These are phyloP conservation scores for Aspergillus ochraceus DNA, from an alignment of 2,329 filamentous ascomycete genomes.

Conservation along the genomic window DNA sequence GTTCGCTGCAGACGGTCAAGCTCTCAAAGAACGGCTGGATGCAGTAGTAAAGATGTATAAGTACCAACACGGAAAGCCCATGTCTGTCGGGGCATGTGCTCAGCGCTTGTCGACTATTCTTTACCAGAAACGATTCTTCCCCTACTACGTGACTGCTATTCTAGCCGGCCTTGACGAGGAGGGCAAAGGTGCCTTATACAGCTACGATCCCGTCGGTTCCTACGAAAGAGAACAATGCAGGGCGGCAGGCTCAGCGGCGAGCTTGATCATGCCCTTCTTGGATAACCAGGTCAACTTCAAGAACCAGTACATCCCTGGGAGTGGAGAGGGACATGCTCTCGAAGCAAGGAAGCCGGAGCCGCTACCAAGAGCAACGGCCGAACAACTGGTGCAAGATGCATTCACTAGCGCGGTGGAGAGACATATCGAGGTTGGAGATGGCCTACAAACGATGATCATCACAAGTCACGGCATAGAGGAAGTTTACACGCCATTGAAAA, in stretches of 20 bases:
- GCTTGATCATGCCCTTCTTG: constrained; percentile 97
- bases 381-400: constrained; percentile 90
- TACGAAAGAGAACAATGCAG: constrained; percentile 97
- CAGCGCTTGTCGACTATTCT: constrained; percentile 93
- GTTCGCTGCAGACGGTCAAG: constrained; percentile 91
- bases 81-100: constrained; percentile 90
- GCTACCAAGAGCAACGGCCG: constrained; percentile 70
- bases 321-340: constrained; percentile 78
- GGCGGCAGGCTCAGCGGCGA: constrained; percentile 86
- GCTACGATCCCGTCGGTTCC: constrained; percentile 95
- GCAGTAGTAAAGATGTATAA: constrained; percentile 98
- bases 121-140: constrained; percentile 98
- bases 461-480: constrained; percentile 88
- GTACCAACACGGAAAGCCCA: constrained; percentile 95
- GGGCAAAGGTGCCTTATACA: constrained; percentile 90
- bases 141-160: constrained; percentile 96
- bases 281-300: constrained; percentile 99
- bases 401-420: constrained; percentile 98
- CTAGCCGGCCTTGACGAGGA: constrained; percentile 92
- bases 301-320: constrained; percentile 92
- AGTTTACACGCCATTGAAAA: constrained; percentile 80
- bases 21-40: constrained; percentile 90
- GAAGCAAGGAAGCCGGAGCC: constrained; percentile 61
- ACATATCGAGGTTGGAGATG: constrained; percentile 98
- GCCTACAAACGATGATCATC: constrained; percentile 91